phyloP scores from a whole-genome alignment of 1,284 basidiomycete species.

The Phenoliferia sp. region DNA sequence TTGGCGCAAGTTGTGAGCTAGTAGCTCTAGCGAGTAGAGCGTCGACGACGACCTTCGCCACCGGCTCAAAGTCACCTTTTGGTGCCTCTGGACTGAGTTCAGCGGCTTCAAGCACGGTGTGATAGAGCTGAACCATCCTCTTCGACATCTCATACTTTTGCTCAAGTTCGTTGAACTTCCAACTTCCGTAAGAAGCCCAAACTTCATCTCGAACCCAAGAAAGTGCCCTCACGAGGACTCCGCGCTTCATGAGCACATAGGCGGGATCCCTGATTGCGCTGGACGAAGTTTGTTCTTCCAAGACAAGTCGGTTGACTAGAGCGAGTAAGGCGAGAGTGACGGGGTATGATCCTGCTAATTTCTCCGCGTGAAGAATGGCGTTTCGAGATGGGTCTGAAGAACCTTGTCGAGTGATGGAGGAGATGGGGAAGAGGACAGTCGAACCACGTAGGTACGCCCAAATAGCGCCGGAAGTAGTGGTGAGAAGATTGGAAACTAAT shows the following conservation, averaged over 20 bases:
- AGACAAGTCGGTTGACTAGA: constrained; percentile 67
- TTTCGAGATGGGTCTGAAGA: constrained; percentile 52
- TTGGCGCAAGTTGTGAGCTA: constrained; percentile 66
- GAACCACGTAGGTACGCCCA: constrained; percentile 82
- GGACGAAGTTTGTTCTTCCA: constrained; percentile 46
- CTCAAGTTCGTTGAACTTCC: constrained; percentile 71
- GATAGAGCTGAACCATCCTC: constrained; percentile 61
- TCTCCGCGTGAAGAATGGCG: constrained; percentile 64
- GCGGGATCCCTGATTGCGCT: constrained; percentile 50
- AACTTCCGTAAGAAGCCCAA: constrained; percentile 74
- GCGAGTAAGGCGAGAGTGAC: constrained; percentile 72
- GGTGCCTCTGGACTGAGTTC: constrained; percentile 49
- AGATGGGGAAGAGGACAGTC: constrained; percentile 61
- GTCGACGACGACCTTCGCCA: constrained; percentile 61
- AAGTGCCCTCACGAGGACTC: constrained; percentile 69
- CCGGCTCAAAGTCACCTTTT: constrained; percentile 46
- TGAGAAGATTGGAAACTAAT: constrained; percentile 70
- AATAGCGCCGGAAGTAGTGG: constrained; percentile 66
- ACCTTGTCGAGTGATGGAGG: constrained; percentile 31
- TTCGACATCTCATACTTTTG: constrained; percentile 75
- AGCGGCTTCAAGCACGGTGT: constrained; percentile 60
- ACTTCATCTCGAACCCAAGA: constrained; percentile 75
- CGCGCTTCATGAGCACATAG: constrained; percentile 67
- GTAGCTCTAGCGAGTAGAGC: constrained; percentile 60
- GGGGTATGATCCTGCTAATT: constrained; percentile 65